Conservation (phyloP, 2,329 filamentous ascomycete genomes). For the Cytospora chrysosperma region DNA sequence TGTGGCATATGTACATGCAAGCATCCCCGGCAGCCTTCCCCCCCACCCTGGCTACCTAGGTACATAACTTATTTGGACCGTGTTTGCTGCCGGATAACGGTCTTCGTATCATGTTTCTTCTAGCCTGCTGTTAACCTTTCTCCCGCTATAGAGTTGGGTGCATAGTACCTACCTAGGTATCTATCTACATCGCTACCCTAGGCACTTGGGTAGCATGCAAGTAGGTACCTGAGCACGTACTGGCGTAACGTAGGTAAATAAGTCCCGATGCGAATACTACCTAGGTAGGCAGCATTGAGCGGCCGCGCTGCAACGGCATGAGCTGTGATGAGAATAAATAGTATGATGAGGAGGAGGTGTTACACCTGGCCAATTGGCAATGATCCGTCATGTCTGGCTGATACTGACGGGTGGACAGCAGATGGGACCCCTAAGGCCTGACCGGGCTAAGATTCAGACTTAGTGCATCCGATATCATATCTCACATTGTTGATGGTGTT, state of each 20-base stretch:
- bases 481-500: neutral
- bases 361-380: constrained; percentile 7
- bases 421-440: neutral
- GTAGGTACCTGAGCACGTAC: too few relatives aligned
- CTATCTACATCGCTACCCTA: neutral
- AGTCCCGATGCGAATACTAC: neutral
- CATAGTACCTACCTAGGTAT: too few relatives aligned
- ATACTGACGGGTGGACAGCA: neutral
- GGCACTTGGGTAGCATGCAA: neutral
- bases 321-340: constrained; percentile 2
- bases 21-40: neutral
- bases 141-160: too few relatives aligned
- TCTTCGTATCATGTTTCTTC: neutral
- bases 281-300: neutral
- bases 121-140: neutral
- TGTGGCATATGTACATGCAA: neutral
- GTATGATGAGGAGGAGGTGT: constrained; percentile 1
- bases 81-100: neutral
- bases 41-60: neutral
- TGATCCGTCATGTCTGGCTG: neutral
- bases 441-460: neutral
- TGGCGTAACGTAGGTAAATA: neutral
- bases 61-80: neutral
- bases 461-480: neutral
- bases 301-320: neutral